Base-by-base conservation (phyloP, 192 early-diverging fungal genomes). In the Lobosporangium transversale region DNA sequence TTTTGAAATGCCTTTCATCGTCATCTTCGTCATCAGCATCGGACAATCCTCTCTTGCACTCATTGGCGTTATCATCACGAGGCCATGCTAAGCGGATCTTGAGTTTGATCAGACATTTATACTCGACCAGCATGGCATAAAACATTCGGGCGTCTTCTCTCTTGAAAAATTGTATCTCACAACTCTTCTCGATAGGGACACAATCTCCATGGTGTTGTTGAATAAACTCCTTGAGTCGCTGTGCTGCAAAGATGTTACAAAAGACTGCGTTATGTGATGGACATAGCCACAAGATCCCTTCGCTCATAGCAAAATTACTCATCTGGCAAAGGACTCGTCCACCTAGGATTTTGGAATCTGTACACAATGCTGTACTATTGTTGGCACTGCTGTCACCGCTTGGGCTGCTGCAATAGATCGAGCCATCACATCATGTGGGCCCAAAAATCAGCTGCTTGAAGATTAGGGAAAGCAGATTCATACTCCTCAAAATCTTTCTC, bases 181-280 rank as follows among this genome's bases (percentile, higher is more conserved):
- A 23, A 10, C 47, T 57, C 57, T 53, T 64, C 29, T 74, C 42
- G 35, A 58, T 54, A 0, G 70, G 55, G n/a, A 74, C 37, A 42
- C 48, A 64, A 23, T 40, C 23, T 4, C 70, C 70, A 0, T 33
- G n/a, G 10, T 53, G 48, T 17, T 31, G 1, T 40, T 59, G 24
- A 40, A 74, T 30, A 53, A 74, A 74, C 17, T 27, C 18, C 10
- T 31, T 48, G 3, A 74, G 43, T 37, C 21, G 43, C 15, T 58
- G 37, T 21, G 43, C 43, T 0, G 45, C 40, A 2, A 50, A 29
- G 1, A 40, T 36, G 10, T 56, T 43, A 37, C 61, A 36, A 31
- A 52, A 31, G 23, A 74, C n/a, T 10, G 64, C 62, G 32, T 58
- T 42, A 26, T 74, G 70, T 0, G 49, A n/a, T 29, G 23, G 54